phyloP scores from a whole-genome alignment of 768 basidiomycete genomes.

The Mycena albidolilacea region DNA sequence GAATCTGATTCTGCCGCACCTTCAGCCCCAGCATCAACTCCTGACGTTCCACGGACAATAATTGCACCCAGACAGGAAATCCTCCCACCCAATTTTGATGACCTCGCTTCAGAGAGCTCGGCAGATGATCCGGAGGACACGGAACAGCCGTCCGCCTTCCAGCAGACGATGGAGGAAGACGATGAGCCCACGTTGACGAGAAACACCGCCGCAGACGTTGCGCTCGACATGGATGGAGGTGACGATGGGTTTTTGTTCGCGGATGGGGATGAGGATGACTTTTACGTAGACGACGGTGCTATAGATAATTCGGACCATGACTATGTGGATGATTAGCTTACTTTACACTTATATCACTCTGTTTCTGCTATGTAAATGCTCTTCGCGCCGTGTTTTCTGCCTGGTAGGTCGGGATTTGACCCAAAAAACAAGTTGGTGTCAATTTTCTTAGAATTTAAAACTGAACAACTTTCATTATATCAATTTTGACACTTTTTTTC shows the following conservation, averaged over 20 bases:
- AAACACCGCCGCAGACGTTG: slow-evolving; percentile 21
- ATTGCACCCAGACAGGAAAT: too few species aligned
- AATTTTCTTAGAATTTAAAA: too few species aligned
- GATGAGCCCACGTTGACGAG: slow-evolving; percentile 29
- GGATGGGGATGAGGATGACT: neutral
- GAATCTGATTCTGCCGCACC: neutral
- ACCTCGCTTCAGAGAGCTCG: neutral
- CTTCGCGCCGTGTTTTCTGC: too few species aligned
- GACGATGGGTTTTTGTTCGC: neutral
- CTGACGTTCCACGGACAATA: neutral
- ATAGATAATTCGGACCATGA: too few species aligned
- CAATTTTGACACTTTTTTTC: too few species aligned
- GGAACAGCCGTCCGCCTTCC: neutral
- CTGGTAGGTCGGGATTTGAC: too few species aligned
- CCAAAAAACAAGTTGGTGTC: too few species aligned
- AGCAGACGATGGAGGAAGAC: slow-evolving; percentile 11
- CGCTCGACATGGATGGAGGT: slow-evolving; percentile 33
- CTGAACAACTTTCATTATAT: too few species aligned
- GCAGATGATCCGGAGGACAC: neutral
- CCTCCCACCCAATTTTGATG: too few species aligned
- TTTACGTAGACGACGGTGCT: neutral
- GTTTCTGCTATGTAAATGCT: too few species aligned
- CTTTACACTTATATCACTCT: too few species aligned
- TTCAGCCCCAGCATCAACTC: neutral
- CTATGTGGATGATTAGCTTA: too few species aligned